Percentiles rank a stretch among this genome's conserved stretches.
Conservation (phyloP, 441 rosid genomes). For the Pelargonium australe region DNA sequence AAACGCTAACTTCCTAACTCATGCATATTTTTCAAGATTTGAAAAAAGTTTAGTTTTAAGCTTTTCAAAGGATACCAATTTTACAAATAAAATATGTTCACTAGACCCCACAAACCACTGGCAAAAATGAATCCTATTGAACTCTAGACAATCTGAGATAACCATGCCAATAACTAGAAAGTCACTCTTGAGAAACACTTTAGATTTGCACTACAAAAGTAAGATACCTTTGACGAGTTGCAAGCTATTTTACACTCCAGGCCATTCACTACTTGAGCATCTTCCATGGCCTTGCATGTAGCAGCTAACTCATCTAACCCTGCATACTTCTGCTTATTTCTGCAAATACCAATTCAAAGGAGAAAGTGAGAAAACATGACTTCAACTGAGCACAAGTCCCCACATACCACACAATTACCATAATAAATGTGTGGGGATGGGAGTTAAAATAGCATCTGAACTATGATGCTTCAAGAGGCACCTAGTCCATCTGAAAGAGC, state of each 20-base stretch:
- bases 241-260: constrained; percentile 92
- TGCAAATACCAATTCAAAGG: constrained; percentile 25
- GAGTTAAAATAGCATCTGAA: too few species aligned
- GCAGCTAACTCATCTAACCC: constrained; percentile 35
- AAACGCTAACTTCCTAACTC: background rate
- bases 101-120: too few species aligned
- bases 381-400: background rate
- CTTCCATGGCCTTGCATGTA: constrained; percentile 36
- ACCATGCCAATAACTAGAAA: background rate
- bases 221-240: constrained; percentile 77
- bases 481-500: background rate
- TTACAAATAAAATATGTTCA: background rate
- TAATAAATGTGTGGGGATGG: background rate
- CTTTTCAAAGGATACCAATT: background rate
- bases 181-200: constrained; percentile 31
- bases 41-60: background rate
- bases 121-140: too few species aligned
- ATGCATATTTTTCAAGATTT: background rate
- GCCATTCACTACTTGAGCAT: constrained; percentile 58
- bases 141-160: too few species aligned
- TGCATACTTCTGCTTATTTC: constrained; percentile 51
- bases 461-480: background rate
- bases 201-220: background rate
- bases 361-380: background rate
- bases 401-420: background rate